A percentile compares a stretch with the other conserved stretches of the same genome.
These are phyloP conservation scores for Dothistroma pini DNA, from an alignment of 2,329 filamentous ascomycete species.

Conservation along the genomic window DNA sequence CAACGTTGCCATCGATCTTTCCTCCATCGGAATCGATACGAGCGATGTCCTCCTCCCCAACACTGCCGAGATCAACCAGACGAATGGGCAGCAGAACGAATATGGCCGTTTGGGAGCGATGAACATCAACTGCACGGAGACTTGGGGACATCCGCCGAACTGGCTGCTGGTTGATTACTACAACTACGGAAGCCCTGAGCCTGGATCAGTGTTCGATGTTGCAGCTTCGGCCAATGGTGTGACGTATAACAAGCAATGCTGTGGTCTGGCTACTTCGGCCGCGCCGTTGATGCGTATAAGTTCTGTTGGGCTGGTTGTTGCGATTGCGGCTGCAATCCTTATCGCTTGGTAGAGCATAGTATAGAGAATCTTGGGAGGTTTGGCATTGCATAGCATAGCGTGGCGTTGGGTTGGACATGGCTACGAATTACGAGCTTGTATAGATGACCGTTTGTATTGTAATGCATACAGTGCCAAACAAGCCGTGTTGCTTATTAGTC, in stretches of 20 bases:
- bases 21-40: conserved; percentile 43
- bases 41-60: conserved; percentile 65
- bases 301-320: conserved; percentile 12
- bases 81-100: conserved; percentile 61
- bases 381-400: background rate
- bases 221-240: conserved; percentile 70
- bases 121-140: conserved; percentile 59
- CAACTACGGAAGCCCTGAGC: conserved; percentile 59
- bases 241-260: conserved; percentile 61
- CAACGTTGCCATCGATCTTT: conserved; percentile 68
- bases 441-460: background rate
- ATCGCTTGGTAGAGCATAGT: conserved; percentile 3
- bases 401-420: background rate
- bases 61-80: conserved; percentile 64
- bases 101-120: conserved; percentile 63
- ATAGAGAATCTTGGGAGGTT: background rate
- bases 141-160: conserved; percentile 68
- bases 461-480: too few relatives aligned
- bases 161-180: conserved; percentile 84
- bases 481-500: too few relatives aligned
- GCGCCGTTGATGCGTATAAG: conserved; percentile 7
- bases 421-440: background rate
- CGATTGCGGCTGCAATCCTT: conserved; percentile 9
- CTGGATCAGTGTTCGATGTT: conserved; percentile 73
- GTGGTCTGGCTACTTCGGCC: conserved; percentile 40